These are phyloP conservation scores for Colletotrichum lini DNA, from an alignment of 2,329 filamentous ascomycete species.

Conservation along the genomic window DNA sequence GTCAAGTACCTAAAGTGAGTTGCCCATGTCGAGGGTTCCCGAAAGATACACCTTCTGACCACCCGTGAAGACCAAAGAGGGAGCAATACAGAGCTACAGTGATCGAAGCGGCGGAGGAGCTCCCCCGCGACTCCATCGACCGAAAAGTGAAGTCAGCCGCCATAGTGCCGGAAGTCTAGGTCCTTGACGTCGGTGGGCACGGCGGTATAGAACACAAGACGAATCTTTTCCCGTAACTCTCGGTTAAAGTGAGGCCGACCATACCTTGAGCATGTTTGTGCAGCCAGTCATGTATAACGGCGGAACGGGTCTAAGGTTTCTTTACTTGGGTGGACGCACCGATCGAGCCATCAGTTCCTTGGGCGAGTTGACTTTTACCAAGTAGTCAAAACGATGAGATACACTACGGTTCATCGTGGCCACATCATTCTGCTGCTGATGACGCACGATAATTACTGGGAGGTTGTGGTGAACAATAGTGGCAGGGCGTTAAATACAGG, in stretches of 20 bases:
- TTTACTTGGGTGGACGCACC: neutral
- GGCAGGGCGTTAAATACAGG: neutral
- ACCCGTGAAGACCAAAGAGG: constrained; percentile 22
- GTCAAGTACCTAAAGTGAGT: constrained; percentile 52
- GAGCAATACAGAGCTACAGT: constrained; percentile 14
- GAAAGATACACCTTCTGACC: neutral
- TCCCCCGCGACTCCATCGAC: neutral
- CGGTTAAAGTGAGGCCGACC: neutral
- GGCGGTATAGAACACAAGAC: neutral
- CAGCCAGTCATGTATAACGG: neutral
- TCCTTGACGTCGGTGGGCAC: neutral
- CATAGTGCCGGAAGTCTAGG: constrained; percentile 27
- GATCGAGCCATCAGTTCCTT: neutral
- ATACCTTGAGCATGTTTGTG: neutral
- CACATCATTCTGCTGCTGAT: neutral
- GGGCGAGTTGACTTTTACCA: neutral
- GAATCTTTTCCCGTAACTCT: neutral
- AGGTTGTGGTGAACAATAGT: neutral
- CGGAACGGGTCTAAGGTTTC: neutral
- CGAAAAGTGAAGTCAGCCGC: constrained; percentile 27
- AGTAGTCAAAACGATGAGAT: too few species aligned
- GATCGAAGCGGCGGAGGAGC: constrained; percentile 15
- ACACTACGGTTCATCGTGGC: neutral
- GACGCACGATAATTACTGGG: neutral
- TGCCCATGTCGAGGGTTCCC: too few species aligned